A percentile compares a stretch with the other conserved stretches of the same genome.
Evolutionary conservation across 2,329 filamentous ascomycete genomes (phyloP).

Genomic region (Aspergillus carbonarius): DNA sequence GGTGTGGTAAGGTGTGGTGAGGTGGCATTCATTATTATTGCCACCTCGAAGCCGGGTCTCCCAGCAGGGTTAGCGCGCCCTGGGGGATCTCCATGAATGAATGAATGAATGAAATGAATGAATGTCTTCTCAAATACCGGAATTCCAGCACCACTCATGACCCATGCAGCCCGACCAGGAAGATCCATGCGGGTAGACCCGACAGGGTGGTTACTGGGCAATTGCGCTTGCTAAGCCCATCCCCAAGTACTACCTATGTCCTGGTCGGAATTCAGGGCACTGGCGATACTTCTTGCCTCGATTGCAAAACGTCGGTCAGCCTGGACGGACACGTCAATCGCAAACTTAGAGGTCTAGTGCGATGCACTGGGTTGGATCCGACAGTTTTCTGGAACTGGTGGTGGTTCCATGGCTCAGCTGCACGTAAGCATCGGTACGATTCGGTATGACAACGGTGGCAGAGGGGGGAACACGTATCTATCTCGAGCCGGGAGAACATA

Average conservation of each 20-base stretch:
- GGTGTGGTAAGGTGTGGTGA: neutral
- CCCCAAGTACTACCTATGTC: no score
- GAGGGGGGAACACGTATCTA: neutral
- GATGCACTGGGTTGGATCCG: neutral
- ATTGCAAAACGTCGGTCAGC: neutral
- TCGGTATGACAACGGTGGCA: neutral
- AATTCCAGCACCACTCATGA: neutral
- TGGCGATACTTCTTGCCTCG: neutral
- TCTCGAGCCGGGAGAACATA: neutral
- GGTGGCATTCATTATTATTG: neutral
- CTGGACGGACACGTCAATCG: neutral
- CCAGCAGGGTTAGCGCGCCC: neutral
- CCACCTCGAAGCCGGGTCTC: neutral
- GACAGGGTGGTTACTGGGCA: slow-evolving; percentile 21
- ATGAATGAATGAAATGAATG: neutral
- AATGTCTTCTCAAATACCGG: neutral
- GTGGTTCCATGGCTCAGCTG: neutral
- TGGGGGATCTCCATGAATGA: no score
- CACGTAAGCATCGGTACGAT: neutral
- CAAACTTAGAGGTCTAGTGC: neutral
- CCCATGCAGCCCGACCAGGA: slow-evolving; percentile 2
- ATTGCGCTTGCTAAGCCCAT: neutral
- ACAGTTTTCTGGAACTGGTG: neutral
- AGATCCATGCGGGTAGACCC: slow-evolving; percentile 15
- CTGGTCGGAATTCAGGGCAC: neutral